Base-by-base conservation (phyloP, 768 basidiomycete genomes). In the Mycena crocata region DNA sequence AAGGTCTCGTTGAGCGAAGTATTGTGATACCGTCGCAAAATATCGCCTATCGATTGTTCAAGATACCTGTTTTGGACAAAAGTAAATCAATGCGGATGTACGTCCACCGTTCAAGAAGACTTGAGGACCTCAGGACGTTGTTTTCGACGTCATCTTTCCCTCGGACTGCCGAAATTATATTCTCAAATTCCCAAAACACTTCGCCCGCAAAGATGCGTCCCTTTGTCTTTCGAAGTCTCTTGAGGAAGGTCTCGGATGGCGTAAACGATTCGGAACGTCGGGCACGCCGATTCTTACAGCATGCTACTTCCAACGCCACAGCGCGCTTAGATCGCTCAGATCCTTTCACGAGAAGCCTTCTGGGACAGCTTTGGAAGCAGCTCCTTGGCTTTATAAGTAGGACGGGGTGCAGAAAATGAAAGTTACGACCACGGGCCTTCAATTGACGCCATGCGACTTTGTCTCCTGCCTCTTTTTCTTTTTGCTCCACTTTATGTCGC, bases 1-100 rank as follows among this genome's bases (percentile, higher is more conserved):
- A 79, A 83, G 69, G 75, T 83, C 13, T 57, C 64, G 34, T 32
- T 70, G 49, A 32, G 62, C 32, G 52, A 70, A 9, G 65, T 67
- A 31, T 45, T 70, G 37, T 70, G 67, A 51, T 57, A 49, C 31
- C 57, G n/a, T n/a, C n/a, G n/a, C n/a, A n/a, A n/a, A n/a, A n/a
- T n/a, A n/a, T n/a, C n/a, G n/a, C n/a, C n/a, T n/a, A n/a, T n/a
- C n/a, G n/a, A n/a, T n/a, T n/a, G 23, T 57, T 24, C 34, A 34
- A 56, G 55, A 40, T 32, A 32, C 49, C 61, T 31, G 37, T 64
- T 56, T 45, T 45, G 45, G 57, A 70, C 31, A 40, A 55, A 28
- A 57, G 56, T 24, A 34, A 31, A 32, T 55, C 62, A 50, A 19
- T 32, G 31, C 67, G 52, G 26, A 32, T 23, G 55, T 28, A 51